Evolutionary conservation across 352 stramenopile genomes (phyloP).

Genomic region (Globisporangium echinulatum): DNA sequence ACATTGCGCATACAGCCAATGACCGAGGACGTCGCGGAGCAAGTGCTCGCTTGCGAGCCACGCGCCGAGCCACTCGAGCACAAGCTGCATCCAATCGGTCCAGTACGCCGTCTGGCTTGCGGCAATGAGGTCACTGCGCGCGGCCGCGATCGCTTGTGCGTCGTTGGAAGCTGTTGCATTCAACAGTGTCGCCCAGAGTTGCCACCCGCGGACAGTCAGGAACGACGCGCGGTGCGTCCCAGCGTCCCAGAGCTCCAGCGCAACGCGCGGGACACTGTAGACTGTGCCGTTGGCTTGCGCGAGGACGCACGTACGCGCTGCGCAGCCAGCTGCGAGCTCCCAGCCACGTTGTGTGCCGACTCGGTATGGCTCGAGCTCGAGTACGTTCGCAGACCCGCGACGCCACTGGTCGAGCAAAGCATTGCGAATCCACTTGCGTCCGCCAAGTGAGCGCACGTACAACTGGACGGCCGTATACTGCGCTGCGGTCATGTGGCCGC

Average conservation of each 20-base stretch:
- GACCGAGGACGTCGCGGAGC: slow-evolving; percentile 46
- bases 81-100: slow-evolving; percentile 50
- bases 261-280: slow-evolving; percentile 40
- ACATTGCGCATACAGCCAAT: slow-evolving; percentile 60
- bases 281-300: slow-evolving; percentile 23
- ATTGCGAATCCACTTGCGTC: slow-evolving; percentile 28
- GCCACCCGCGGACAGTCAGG: slow-evolving; percentile 27
- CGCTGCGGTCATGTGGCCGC: slow-evolving; percentile 15
- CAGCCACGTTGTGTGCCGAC: slow-evolving; percentile 28
- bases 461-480: slow-evolving; percentile 30
- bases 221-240: slow-evolving; percentile 27
- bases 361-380: slow-evolving; percentile 71
- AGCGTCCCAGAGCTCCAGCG: slow-evolving; percentile 39
- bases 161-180: slow-evolving; percentile 15
- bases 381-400: slow-evolving; percentile 23
- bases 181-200: slow-evolving; percentile 32
- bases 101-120: slow-evolving; percentile 23
- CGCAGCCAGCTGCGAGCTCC: slow-evolving; percentile 43
- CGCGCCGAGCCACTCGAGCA: slow-evolving; percentile 43
- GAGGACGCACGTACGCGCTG: slow-evolving; percentile 19
- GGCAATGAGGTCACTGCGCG: slow-evolving; percentile 20
- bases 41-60: slow-evolving; percentile 53
- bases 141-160: slow-evolving; percentile 3
- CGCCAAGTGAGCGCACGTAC: slow-evolving; percentile 27
- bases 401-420: slow-evolving; percentile 62